Base-by-base conservation (phyloP, 257 asterid species). In the Linaria vulgaris region DNA sequence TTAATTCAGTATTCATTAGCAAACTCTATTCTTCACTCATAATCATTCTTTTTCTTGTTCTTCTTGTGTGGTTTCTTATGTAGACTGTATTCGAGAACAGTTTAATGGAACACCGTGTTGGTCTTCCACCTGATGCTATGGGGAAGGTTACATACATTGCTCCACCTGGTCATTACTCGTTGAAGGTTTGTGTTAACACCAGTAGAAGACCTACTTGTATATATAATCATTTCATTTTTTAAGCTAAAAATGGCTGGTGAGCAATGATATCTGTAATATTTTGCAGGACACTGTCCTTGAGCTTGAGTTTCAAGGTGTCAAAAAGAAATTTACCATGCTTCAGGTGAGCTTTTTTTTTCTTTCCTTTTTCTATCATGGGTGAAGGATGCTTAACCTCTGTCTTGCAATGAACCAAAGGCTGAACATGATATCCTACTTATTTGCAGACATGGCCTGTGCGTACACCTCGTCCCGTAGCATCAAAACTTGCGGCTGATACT, bases 251-350 rank as follows among this genome's bases (percentile, higher is more conserved):
- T n/a, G n/a, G n/a, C n/a, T n/a, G n/a, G n/a, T n/a, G n/a, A n/a
- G n/a, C n/a, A n/a, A n/a, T n/a, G n/a, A n/a, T n/a, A n/a, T n/a
- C n/a, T n/a, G n/a, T n/a, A 27, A 63, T 57, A 31, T 62, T 71
- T 39, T 78, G 76, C 92, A 94, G 99, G 99, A 94, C 68, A 94
- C 90, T 57, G 99, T 94, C 71, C 90, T 94, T 69, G 99, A 90
- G 87, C 97, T 94, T 50, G 99, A 94, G 83, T 94, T 94, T 78
- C 99, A 94, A 73, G 99, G 99, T 14, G 95, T 94, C 75, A 90
- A 78, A 76, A 94, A 94, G 77, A 76, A 81, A 51, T 81, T 80
- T 74, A 94, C 99, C 67, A 94, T 94, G 99, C 99, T 94, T 76
- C 97, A 94, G 97, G 97, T 94, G 57, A 38, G 59, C 66, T 48